Percentiles rank a stretch among this genome's conserved stretches.
Conservation (phyloP, 1,139 yeast species). For the Pichia cactophila region DNA sequence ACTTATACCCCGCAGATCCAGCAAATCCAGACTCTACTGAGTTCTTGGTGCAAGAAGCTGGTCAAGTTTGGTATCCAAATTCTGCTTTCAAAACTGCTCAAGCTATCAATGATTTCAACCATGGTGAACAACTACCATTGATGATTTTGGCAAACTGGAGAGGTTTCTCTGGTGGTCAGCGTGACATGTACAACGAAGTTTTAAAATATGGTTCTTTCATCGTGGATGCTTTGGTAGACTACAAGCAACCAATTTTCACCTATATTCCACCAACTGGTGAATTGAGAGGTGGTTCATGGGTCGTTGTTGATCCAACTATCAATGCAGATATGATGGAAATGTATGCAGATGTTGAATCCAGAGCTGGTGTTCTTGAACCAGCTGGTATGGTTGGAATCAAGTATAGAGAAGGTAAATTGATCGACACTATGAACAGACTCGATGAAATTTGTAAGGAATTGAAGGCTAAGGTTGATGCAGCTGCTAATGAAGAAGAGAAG, state of each 20-base stretch:
- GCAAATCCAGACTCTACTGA: conserved; percentile 95
- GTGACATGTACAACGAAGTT: conserved; percentile 98
- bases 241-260: conserved; percentile 92
- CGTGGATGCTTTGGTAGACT: conserved; percentile 93
- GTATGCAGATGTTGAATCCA: conserved; percentile 95
- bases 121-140: conserved; percentile 95
- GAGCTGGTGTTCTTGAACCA: conserved; percentile 98
- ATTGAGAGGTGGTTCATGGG: conserved; percentile 99
- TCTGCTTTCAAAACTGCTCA: conserved; percentile 98
- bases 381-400: conserved; percentile 99
- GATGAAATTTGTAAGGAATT: conserved; percentile 69
- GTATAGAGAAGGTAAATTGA: conserved; percentile 85
- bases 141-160: conserved; percentile 99
- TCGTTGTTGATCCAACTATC: conserved; percentile 97
- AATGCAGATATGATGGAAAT: conserved; percentile 97
- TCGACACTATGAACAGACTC: conserved; percentile 83
- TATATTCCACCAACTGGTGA: conserved; percentile 98
- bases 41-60: conserved; percentile 84
- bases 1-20: conserved; percentile 92
- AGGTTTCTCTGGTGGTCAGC: conserved; percentile 99
- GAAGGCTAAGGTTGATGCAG: conserved; percentile 47
- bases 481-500: conserved; percentile 56
- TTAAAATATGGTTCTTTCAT: conserved; percentile 93
- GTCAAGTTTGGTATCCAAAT: conserved; percentile 99
- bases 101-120: conserved; percentile 93